A percentile compares a stretch with the other conserved stretches of the same genome.
phyloP scores from a whole-genome alignment of 2,329 filamentous ascomycete genomes.

The Whalleya microplaca region DNA sequence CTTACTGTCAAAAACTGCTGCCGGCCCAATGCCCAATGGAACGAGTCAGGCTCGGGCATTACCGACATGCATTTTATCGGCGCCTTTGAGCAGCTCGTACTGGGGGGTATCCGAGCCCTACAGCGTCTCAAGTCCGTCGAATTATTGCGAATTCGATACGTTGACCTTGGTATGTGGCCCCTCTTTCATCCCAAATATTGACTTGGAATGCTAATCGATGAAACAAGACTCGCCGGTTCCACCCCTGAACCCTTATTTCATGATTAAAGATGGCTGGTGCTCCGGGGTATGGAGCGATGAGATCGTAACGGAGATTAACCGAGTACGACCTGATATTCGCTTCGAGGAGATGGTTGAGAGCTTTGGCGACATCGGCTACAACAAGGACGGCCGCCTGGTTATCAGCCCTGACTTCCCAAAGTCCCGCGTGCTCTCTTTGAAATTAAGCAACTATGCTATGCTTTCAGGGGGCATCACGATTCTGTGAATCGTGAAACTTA shows the following conservation, averaged over 20 bases:
- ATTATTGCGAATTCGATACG: conserved; percentile 72
- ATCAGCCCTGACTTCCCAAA: conserved; percentile 60
- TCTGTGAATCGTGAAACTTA: conserved; percentile 25
- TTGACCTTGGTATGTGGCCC: conserved; percentile 65
- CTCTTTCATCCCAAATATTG: neutral
- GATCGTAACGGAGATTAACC: conserved; percentile 64
- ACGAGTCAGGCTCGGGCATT: conserved; percentile 70
- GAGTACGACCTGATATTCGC: conserved; percentile 58
- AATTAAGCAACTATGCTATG: conserved; percentile 60
- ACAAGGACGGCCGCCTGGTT: conserved; percentile 62
- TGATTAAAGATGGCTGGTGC: conserved; percentile 62
- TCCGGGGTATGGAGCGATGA: conserved; percentile 74
- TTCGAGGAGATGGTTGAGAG: conserved; percentile 68
- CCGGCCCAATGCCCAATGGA: conserved; percentile 56
- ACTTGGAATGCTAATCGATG: conserved; percentile 13
- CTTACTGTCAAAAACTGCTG: conserved; percentile 77
- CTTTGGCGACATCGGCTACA: conserved; percentile 62
- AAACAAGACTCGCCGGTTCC: conserved; percentile 67
- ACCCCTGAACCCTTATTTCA: conserved; percentile 73
- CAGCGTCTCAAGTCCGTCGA: conserved; percentile 61
- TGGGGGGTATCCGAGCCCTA: conserved; percentile 65
- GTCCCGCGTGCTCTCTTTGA: conserved; percentile 57
- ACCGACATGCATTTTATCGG: conserved; percentile 73
- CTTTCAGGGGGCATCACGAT: conserved; percentile 46
- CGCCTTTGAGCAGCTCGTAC: conserved; percentile 70